Percentiles rank a stretch among this genome's conserved stretches.
Conservation (phyloP, 768 basidiomycete species). For the Calocera viscosa region DNA sequence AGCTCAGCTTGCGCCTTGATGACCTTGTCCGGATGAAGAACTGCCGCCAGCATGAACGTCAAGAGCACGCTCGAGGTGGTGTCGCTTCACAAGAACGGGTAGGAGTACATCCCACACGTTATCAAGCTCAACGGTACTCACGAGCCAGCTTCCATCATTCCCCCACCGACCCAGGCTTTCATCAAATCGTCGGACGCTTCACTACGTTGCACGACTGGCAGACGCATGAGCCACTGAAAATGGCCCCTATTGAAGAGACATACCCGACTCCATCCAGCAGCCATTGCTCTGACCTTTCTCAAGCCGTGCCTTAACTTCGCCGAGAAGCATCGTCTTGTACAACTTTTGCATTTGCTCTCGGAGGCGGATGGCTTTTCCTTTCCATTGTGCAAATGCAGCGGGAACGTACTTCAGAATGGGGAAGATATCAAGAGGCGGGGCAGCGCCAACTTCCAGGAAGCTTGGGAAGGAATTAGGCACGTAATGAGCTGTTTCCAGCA, state of each 20-base stretch:
- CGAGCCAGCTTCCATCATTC: slow-evolving; percentile 7
- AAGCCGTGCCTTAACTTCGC: not conserved
- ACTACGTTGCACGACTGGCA: not conserved
- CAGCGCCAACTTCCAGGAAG: slow-evolving; percentile 7
- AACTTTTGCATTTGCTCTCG: not conserved
- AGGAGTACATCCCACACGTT: not conserved
- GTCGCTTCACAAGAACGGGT: not conserved
- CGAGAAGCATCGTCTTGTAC: not conserved
- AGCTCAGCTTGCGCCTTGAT: slow-evolving; percentile 1
- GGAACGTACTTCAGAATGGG: not conserved
- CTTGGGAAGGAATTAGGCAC: not conserved
- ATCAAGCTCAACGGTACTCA: not conserved
- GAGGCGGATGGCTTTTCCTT: not conserved
- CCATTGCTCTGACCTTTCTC: not conserved
- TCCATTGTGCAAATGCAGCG: not conserved
- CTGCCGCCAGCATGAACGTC: not conserved
- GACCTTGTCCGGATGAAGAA: slow-evolving; percentile 1
- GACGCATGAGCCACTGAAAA: not conserved
- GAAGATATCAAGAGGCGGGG: not conserved
- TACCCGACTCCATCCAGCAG: slow-evolving; percentile 6
- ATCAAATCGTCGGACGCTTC: not conserved
- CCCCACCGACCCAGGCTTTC: slow-evolving; percentile 1
- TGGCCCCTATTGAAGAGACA: not conserved
- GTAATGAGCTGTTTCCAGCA: not conserved
- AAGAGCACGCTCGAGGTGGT: not conserved